Conservation (phyloP, 2,329 filamentous ascomycete genomes). For the Colletotrichum filicis region DNA sequence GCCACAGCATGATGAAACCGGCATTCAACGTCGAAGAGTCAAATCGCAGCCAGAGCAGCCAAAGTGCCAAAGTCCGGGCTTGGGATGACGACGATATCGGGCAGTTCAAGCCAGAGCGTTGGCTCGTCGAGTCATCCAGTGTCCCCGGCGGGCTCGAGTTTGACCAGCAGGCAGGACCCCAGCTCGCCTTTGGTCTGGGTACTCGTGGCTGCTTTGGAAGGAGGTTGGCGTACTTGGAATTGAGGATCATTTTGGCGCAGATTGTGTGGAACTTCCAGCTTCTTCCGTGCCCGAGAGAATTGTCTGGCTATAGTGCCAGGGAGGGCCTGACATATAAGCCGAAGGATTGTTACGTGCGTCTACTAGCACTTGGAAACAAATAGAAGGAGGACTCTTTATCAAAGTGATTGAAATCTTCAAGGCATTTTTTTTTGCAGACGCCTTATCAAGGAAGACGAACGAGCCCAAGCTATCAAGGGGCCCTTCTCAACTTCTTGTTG, state of each 20-base stretch:
- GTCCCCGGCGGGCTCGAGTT: constrained; percentile 38
- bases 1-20: constrained; percentile 43
- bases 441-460: too few relatives aligned
- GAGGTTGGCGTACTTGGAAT: constrained; percentile 48
- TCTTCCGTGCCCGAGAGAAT: constrained; percentile 39
- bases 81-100: constrained; percentile 46
- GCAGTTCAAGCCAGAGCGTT: constrained; percentile 50
- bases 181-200: constrained; percentile 48
- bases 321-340: constrained; percentile 35
- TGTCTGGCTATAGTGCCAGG: constrained; percentile 33
- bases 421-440: too few relatives aligned
- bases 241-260: constrained; percentile 48
- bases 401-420: too few relatives aligned
- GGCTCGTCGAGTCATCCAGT: constrained; percentile 42
- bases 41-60: constrained; percentile 39
- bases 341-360: constrained; percentile 30
- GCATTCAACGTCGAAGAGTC: constrained; percentile 42
- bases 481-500: too few relatives aligned
- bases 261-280: constrained; percentile 52
- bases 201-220: constrained; percentile 51
- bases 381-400: background rate
- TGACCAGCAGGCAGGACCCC: constrained; percentile 47
- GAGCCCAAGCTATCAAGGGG: too few relatives aligned
- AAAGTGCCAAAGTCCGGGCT: constrained; percentile 39
- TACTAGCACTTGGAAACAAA: background rate